Evolutionary conservation across 345 rosid species (phyloP).

Genomic region (Anacardium occidentale): DNA sequence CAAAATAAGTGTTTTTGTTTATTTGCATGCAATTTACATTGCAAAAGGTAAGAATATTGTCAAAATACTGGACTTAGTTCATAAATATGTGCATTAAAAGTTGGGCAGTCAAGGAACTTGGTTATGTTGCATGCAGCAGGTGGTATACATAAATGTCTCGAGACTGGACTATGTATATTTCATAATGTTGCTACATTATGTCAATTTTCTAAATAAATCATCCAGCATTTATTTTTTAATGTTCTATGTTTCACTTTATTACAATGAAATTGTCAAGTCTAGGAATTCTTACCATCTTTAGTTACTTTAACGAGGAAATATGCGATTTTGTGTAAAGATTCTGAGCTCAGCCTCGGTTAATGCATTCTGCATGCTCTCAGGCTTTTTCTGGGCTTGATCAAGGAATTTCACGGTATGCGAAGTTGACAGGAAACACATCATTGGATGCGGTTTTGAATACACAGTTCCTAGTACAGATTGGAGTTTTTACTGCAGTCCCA

Average conservation of each 20-base stretch:
- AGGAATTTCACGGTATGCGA: constrained; percentile 54
- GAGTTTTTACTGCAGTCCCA: constrained; percentile 96
- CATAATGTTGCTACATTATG: neutral
- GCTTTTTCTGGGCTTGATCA: constrained; percentile 94
- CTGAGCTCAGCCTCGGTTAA: neutral
- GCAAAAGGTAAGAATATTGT: neutral
- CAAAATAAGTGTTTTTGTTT: neutral
- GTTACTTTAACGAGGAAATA: neutral
- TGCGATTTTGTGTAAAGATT: neutral
- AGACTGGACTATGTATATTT: neutral
- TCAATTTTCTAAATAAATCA: neutral
- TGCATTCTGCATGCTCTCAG: constrained; percentile 35
- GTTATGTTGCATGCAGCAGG: neutral
- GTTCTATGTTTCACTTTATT: neutral
- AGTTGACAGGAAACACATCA: constrained; percentile 67
- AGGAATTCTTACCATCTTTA: neutral
- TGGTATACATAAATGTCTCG: neutral
- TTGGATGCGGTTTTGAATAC: constrained; percentile 89
- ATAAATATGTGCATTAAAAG: neutral
- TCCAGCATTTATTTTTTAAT: neutral
- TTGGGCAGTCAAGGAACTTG: neutral
- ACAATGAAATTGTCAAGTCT: neutral
- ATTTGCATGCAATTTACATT: neutral
- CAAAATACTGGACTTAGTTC: neutral
- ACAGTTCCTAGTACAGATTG: constrained; percentile 97